Conservation (phyloP, 768 basidiomycete genomes). For the Suillus weaverae region DNA sequence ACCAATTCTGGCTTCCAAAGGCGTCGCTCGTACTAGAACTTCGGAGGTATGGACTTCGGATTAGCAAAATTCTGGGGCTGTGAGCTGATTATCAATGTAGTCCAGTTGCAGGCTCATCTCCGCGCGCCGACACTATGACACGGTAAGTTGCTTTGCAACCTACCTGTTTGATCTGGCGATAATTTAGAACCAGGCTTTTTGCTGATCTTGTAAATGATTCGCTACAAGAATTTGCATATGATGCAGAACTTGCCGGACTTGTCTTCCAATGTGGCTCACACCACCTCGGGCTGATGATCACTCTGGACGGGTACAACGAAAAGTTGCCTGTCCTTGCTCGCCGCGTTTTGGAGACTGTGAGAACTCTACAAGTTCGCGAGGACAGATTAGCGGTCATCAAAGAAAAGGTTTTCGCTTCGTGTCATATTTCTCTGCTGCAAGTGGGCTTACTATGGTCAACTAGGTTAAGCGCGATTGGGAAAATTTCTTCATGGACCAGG, state of each 20-base stretch:
- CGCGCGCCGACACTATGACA: slow-evolving; percentile 73
- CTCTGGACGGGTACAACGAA: slow-evolving; percentile 87
- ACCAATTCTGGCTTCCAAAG: slow-evolving; percentile 93
- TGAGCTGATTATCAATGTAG: slow-evolving; percentile 34
- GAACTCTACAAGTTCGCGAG: slow-evolving; percentile 59
- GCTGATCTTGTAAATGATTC: slow-evolving; percentile 85
- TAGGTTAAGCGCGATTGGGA: slow-evolving; percentile 77
- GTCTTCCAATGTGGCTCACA: slow-evolving; percentile 65
- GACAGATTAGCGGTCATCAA: slow-evolving; percentile 79
- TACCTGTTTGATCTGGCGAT: background rate
- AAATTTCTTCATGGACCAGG: slow-evolving; percentile 86
- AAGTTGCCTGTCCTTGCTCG: slow-evolving; percentile 76
- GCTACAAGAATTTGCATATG: slow-evolving; percentile 87
- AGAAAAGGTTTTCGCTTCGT: slow-evolving; percentile 61
- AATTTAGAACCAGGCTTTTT: slow-evolving; percentile 57
- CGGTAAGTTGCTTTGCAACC: slow-evolving; percentile 42
- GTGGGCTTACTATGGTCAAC: slow-evolving; percentile 3
- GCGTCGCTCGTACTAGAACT: slow-evolving; percentile 76
- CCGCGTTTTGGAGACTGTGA: slow-evolving; percentile 69
- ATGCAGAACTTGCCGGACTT: slow-evolving; percentile 90
- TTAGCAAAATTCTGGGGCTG: background rate
- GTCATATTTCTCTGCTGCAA: background rate
- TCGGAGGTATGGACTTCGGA: slow-evolving; percentile 51
- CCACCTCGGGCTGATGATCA: slow-evolving; percentile 64
- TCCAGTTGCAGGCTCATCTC: slow-evolving; percentile 57